phyloP scores from a whole-genome alignment of 345 rosid genomes.

The Gossypium australe region DNA sequence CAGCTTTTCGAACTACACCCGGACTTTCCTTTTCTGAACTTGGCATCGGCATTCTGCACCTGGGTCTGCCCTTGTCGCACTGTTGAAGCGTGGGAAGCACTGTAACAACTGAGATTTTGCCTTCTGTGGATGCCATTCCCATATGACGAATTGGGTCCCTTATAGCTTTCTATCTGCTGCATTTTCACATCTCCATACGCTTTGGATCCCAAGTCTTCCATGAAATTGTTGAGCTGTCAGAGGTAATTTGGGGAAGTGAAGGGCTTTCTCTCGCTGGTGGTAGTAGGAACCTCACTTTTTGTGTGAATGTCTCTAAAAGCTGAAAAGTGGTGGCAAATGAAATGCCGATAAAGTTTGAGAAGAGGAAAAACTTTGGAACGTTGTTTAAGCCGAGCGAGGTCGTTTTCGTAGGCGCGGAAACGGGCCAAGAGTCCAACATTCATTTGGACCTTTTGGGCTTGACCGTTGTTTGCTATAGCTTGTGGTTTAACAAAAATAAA shows the following conservation, averaged over 20 bases:
- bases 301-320: neutral
- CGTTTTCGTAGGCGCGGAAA: neutral
- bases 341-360: no score
- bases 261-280: neutral
- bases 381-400: neutral
- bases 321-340: neutral
- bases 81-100: slow-evolving; percentile 35
- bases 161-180: slow-evolving; percentile 25
- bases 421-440: neutral
- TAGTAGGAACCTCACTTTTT: neutral
- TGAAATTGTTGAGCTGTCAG: slow-evolving; percentile 1
- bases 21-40: slow-evolving; percentile 45
- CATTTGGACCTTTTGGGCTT: neutral
- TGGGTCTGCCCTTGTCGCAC: slow-evolving; percentile 23
- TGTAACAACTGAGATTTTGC: slow-evolving; percentile 26
- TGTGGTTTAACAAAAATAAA: no score
- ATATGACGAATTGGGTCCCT: neutral
- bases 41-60: slow-evolving; percentile 19
- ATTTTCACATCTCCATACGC: slow-evolving; percentile 42
- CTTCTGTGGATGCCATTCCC: neutral
- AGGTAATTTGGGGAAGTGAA: neutral
- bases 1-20: slow-evolving; percentile 40
- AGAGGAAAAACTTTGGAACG: no score
- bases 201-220: slow-evolving; percentile 75
- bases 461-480: no score